Conservation (phyloP, 179 eudicot genomes). For the Beta corolliflora region DNA sequence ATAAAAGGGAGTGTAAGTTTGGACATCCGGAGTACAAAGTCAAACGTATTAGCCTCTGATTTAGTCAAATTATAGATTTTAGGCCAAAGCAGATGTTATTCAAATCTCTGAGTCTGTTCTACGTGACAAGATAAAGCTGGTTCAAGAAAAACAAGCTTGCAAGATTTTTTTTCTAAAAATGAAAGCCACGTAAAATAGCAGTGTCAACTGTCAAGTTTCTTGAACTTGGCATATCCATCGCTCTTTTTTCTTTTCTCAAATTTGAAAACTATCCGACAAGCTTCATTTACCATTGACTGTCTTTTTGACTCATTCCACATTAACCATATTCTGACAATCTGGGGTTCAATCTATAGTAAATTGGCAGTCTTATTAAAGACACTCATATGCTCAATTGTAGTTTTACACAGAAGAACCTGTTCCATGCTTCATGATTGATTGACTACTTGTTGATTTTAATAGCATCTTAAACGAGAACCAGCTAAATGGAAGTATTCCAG, state of each 20-base stretch:
- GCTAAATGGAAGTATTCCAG: conserved; percentile 58
- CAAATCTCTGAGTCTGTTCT: neutral
- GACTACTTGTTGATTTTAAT: conserved; percentile 13
- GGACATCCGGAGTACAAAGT: neutral
- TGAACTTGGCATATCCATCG: neutral
- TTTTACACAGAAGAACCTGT: neutral
- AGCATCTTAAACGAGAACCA: conserved; percentile 65
- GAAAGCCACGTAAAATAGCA: neutral
- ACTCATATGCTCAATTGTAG: neutral
- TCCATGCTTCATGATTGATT: conserved; percentile 3
- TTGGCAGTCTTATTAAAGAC: neutral
- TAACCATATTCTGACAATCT: neutral
- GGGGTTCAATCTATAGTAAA: neutral
- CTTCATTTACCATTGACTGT: neutral
- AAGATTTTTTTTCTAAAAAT: neutral
- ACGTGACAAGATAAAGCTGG: neutral
- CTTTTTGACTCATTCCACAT: neutral
- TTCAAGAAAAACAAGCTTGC: neutral
- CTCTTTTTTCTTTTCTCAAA: neutral
- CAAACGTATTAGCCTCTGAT: neutral
- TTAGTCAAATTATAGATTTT: no score
- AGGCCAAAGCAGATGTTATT: neutral
- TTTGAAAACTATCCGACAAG: neutral
- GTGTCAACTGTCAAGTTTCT: neutral
- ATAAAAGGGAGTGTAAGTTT: neutral